Evolutionary conservation across 139 green algal genomes (phyloP), one percentile per base, ranked within the genome.

Genomic region (Coccomyxa sp.): DNA sequence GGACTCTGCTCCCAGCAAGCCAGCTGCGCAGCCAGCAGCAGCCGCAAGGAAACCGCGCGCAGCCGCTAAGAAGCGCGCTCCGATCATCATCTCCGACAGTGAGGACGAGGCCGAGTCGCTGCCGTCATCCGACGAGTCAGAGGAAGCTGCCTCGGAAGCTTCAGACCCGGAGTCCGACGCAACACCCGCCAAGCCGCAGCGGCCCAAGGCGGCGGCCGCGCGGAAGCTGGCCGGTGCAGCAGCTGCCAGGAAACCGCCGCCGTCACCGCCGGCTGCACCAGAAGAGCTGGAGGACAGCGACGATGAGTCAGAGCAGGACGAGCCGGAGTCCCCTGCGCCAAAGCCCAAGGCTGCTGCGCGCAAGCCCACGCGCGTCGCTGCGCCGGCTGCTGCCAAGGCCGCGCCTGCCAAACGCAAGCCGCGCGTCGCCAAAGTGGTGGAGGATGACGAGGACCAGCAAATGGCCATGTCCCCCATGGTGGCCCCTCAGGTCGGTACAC

Each of bases 361-460:
- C 67, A 75, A 75, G 67, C 67, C 67, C 25, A 0, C 0, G 13
- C 32, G 21, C 71, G 71, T 4, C 71, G 71, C 27, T n/a, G 38
- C 68, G 25, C 21, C 82, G 28, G 23, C 60, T 18, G 68, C 82
- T 0, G 18, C 79, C 1, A 27, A 28, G 57, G 51, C 83, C 14
- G 66, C 86, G 27, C 81, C 80, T 7, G 71, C 60, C 66, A 86
- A 85, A 79, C 78, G 85, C 79, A 85, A 84, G 79, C 78, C 74
- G 15, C 23, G 17, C 23, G 76, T 32, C 4, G 27, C 4, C 3
- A 32, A 30, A 0, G 76, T 80, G 16, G 1, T 58, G 67, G 67
- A 76, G 18, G 38, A 51, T 25, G 74, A 51, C 18, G 67, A 67
- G 21, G 38, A 63, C 14, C 21, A 27, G 38, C 38, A 51, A 7